Percentiles rank a stretch among this genome's conserved stretches.
Conservation (phyloP, 2,329 filamentous ascomycete species). For the Fusarium sp. region DNA sequence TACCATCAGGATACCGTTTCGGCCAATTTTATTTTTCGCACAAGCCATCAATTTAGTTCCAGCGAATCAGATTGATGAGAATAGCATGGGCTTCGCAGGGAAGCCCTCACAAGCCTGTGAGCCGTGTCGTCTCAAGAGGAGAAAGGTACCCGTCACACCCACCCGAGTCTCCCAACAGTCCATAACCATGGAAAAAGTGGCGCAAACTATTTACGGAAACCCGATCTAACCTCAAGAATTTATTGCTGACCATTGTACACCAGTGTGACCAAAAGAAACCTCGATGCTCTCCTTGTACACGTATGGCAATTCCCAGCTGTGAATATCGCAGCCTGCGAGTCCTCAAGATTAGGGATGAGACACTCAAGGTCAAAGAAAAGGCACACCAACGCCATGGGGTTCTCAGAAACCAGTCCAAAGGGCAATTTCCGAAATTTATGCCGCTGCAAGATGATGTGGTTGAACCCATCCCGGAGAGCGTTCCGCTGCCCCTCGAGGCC, state of each 20-base stretch:
- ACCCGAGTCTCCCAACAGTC: background rate
- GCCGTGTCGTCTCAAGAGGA: conserved; percentile 11
- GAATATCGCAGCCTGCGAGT: background rate
- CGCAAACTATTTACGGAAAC: background rate
- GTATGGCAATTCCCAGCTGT: conserved; percentile 1
- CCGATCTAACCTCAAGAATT: background rate
- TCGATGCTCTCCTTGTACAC: conserved; percentile 1
- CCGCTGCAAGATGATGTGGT: background rate
- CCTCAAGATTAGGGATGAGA: conserved; percentile 6
- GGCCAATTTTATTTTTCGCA: no score
- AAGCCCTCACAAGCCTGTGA: conserved; percentile 15
- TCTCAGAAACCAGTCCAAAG: no score
- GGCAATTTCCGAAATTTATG: background rate
- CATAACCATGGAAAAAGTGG: background rate
- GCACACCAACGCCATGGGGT: background rate
- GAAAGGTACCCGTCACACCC: conserved; percentile 3
- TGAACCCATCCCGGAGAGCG: background rate
- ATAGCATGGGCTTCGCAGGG: conserved; percentile 8
- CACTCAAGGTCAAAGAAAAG: background rate
- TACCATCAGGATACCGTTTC: no score
- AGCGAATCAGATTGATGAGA: background rate
- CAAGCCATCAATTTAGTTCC: background rate
- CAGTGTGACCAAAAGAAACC: conserved; percentile 12
- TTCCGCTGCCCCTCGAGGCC: background rate
- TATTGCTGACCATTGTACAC: background rate